Base-by-base conservation (phyloP, 2,329 filamentous ascomycete genomes). In the Rhinocladiella mackenziei region DNA sequence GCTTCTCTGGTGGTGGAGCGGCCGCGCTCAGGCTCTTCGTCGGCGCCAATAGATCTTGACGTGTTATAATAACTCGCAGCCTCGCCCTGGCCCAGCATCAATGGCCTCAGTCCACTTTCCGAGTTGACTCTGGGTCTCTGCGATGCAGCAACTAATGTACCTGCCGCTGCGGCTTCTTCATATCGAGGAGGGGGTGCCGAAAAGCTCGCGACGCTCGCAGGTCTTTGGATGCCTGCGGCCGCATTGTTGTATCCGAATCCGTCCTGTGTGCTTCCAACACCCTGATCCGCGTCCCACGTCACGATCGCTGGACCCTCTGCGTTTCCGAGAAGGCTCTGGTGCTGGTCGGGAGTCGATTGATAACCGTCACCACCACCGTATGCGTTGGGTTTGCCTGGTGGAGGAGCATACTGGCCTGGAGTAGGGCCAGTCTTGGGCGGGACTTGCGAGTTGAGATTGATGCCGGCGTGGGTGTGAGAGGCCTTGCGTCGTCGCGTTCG, bases 161-260 rank as follows among this genome's bases (percentile, higher is more conserved):
- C n/a, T n/a, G n/a, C n/a, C n/a, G n/a, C 10, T n/a, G 39, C 26
- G 14, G 37, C 45, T 31, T 51, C 48, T 22, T 51, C 48, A 23
- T 51, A 51, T 9, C 48, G 5, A 1, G 48, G 48, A 8, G 48
- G 48, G 9, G 48, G 48, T 10, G 36, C 48, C 1, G 31, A 30
- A 15, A 47, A 36, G 6, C 30, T 43, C 10, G 35, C 48, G 4
- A 47, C 32, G 31, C 43, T 47, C 6, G 43, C 36, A 5, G 48
- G 48, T 9, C 48, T 38, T 13, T 46, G 43, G 20, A 46, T 50
- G 11, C 28, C 37, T 11, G 38, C 23, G 9, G 13, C 19, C 5
- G 34, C 36, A 28, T 32, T 38, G 3, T 34, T 18, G 15, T 47
- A 47, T 5, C 39, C 43, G 31, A 51, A 47, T 2, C 48, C 48